A percentile compares a stretch with the other conserved stretches of the same genome.
These are phyloP conservation scores for Scleroderma citrinum DNA, from an alignment of 768 basidiomycete genomes.

Conservation along the genomic window DNA sequence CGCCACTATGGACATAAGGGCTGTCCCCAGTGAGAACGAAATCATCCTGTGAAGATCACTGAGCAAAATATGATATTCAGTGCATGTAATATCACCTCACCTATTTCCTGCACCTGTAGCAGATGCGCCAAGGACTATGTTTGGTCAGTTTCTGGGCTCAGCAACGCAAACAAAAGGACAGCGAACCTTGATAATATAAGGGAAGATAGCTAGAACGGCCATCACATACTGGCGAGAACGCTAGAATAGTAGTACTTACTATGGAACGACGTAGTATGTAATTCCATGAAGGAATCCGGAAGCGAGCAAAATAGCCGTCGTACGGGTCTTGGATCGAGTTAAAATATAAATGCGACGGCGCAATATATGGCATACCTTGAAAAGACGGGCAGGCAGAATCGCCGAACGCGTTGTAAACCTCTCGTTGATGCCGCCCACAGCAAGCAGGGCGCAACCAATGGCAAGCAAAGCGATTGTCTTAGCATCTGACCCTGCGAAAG, in stretches of 20 bases:
- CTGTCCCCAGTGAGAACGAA: slow-evolving; percentile 58
- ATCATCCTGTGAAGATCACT: slow-evolving; percentile 49
- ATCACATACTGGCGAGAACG: background rate
- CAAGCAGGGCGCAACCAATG: slow-evolving; percentile 49
- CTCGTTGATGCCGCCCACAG: slow-evolving; percentile 54
- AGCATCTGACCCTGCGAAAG: slow-evolving; percentile 45
- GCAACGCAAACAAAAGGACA: background rate
- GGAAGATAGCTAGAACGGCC: slow-evolving; percentile 49
- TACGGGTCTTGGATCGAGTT: slow-evolving; percentile 51
- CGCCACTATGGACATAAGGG: slow-evolving; percentile 47
- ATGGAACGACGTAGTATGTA: slow-evolving; percentile 47
- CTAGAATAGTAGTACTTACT: slow-evolving; percentile 10
- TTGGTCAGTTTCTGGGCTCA: slow-evolving; percentile 6
- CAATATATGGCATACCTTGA: slow-evolving; percentile 41
- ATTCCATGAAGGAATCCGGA: slow-evolving; percentile 58
- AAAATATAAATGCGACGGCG: background rate
- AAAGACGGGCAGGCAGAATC: slow-evolving; percentile 69
- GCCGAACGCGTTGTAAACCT: slow-evolving; percentile 55
- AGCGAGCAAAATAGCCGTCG: slow-evolving; percentile 56
- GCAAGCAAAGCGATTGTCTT: slow-evolving; percentile 59
- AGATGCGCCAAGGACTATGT: slow-evolving; percentile 56
- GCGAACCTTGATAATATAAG: slow-evolving; percentile 57
- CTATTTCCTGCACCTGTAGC: slow-evolving; percentile 65
- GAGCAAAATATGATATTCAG: background rate
- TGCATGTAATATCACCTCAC: slow-evolving; percentile 29